phyloP scores from a whole-genome alignment of 2,329 filamentous ascomycete species.

The Fusarium protoensiforme region DNA sequence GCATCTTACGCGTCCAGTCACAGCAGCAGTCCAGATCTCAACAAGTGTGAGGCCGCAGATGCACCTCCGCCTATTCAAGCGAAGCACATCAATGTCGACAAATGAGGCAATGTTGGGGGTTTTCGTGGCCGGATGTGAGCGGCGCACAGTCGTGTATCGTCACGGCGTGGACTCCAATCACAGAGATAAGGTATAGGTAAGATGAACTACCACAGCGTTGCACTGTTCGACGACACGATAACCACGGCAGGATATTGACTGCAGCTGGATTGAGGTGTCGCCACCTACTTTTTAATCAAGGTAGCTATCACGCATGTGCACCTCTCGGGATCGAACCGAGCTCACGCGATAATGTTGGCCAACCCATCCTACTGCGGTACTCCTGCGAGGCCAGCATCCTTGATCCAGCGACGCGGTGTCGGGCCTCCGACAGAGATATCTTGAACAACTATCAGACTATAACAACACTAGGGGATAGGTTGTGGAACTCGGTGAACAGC shows the following conservation, averaged over 20 bases:
- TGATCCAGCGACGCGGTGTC: constrained; percentile 18
- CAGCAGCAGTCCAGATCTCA: not conserved
- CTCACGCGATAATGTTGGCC: not conserved
- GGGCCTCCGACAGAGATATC: not conserved
- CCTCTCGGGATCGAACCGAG: not conserved
- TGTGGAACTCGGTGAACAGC: not conserved
- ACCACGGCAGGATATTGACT: not conserved
- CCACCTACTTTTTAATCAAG: not conserved
- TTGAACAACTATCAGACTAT: constrained; percentile 2
- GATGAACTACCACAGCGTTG: not conserved
- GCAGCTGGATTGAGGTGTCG: not conserved
- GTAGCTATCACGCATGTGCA: not conserved
- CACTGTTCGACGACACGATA: not conserved
- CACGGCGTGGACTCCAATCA: constrained; percentile 1
- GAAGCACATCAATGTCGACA: not conserved
- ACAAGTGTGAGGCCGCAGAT: not conserved
- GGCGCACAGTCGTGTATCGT: constrained; percentile 12
- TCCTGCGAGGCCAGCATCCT: constrained; percentile 6
- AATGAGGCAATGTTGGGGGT: not conserved
- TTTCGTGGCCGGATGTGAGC: not conserved
- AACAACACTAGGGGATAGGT: not conserved
- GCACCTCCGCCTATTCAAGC: not conserved
- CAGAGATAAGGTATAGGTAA: not conserved
- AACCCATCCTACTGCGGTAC: constrained; percentile 11
- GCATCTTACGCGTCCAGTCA: not conserved